Percentiles rank a stretch among this genome's conserved stretches.
Evolutionary conservation across 2,329 filamentous ascomycete genomes (phyloP).

Genomic region (Colletotrichum higginsianum): DNA sequence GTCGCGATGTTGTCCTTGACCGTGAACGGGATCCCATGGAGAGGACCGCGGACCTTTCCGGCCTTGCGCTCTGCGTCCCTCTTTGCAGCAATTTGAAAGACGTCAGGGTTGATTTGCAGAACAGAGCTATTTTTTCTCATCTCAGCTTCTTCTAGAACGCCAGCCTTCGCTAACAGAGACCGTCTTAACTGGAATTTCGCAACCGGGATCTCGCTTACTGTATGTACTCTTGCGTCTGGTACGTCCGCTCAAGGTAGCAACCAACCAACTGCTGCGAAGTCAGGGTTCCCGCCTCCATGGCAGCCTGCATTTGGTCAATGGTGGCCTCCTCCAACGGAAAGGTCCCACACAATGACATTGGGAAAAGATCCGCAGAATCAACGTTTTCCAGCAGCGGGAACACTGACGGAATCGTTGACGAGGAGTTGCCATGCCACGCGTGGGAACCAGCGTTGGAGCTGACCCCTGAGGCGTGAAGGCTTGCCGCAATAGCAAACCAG

Average conservation of each 20-base stretch:
- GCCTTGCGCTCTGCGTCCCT: constrained; percentile 72
- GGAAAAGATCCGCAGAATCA: constrained; percentile 63
- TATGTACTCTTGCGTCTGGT: constrained; percentile 76
- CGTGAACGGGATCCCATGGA: constrained; percentile 83
- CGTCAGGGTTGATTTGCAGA: constrained; percentile 79
- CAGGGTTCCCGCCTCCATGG: constrained; percentile 67
- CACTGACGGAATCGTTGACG: constrained; percentile 45
- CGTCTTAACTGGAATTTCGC: constrained; percentile 21
- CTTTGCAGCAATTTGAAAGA: constrained; percentile 70
- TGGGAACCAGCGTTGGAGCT: not conserved
- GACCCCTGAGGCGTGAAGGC: not conserved
- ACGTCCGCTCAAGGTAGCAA: constrained; percentile 75
- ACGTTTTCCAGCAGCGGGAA: constrained; percentile 56
- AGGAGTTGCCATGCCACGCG: not conserved
- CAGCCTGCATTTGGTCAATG: constrained; percentile 76
- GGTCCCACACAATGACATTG: constrained; percentile 73
- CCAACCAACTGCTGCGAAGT: constrained; percentile 70
- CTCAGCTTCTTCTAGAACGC: not conserved
- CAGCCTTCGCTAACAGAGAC: too few species aligned
- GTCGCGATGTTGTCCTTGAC: constrained; percentile 82
- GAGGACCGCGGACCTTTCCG: constrained; percentile 72
- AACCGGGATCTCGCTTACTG: constrained; percentile 60
- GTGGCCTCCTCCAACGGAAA: constrained; percentile 78
- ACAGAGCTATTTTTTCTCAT: constrained; percentile 60
- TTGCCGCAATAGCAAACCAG: not conserved